Evolutionary conservation across 2,329 filamentous ascomycete genomes (phyloP).

Genomic region (Hypoxylon sp.): DNA sequence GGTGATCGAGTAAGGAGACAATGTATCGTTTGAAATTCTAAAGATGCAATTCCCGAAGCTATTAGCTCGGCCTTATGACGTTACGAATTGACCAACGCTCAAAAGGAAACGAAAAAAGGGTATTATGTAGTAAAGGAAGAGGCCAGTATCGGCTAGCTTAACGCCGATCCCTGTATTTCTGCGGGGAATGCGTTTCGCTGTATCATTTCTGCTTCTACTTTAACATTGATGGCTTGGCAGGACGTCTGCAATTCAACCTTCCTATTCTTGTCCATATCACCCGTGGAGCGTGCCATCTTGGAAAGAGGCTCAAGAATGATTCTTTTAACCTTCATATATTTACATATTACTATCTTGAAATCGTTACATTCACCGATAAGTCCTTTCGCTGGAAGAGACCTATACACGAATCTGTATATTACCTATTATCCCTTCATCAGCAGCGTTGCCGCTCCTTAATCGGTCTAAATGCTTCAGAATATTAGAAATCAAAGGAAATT

Average conservation of each 20-base stretch:
- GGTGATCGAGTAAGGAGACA: too few relatives aligned
- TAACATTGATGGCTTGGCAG: too few relatives aligned
- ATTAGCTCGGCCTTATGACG: constrained; percentile 30
- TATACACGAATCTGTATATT: too few relatives aligned
- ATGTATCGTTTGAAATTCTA: constrained; percentile 11
- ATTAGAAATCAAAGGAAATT: constrained; percentile 12
- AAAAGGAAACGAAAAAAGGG: constrained; percentile 16
- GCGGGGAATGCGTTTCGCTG: too few relatives aligned
- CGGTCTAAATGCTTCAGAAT: not conserved
- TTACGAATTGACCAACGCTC: constrained; percentile 22
- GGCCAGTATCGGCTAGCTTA: constrained; percentile 11
- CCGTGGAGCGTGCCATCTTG: constrained; percentile 1
- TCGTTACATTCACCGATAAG: too few relatives aligned
- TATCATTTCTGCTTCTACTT: too few relatives aligned
- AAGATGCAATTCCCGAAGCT: constrained; percentile 20
- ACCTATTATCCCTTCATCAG: too few relatives aligned
- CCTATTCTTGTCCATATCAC: constrained; percentile 3
- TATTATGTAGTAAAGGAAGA: constrained; percentile 5
- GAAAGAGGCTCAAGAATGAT: constrained; percentile 19
- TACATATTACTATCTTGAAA: too few relatives aligned
- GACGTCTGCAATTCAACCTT: too few relatives aligned
- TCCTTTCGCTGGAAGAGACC: too few relatives aligned
- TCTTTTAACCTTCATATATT: too few relatives aligned
- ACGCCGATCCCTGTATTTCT: constrained; percentile 16
- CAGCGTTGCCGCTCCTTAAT: too few relatives aligned